Percentiles rank a stretch among this genome's conserved stretches.
phyloP scores from a whole-genome alignment of 805 yeast genomes.

The Saturnispora ahearnii region DNA sequence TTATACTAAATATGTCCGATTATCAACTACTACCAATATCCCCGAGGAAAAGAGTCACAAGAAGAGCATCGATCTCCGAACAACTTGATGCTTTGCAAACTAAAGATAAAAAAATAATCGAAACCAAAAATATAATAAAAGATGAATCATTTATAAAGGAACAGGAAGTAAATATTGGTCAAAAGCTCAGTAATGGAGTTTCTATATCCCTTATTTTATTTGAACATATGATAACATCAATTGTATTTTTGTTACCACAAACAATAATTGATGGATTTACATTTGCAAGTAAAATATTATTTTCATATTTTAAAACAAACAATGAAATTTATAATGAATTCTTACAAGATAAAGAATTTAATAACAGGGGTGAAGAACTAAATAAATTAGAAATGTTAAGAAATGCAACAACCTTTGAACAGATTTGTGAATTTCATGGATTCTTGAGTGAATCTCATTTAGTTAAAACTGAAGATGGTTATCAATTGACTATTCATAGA shows the following conservation, averaged over 20 bases:
- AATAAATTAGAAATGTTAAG: slow-evolving; percentile 30
- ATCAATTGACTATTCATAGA: slow-evolving; percentile 67
- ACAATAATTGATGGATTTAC: slow-evolving; percentile 20
- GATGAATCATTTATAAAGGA: neutral
- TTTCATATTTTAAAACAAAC: slow-evolving; percentile 16
- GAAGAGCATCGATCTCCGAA: slow-evolving; percentile 5
- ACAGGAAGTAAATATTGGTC: neutral
- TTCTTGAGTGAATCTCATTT: slow-evolving; percentile 68
- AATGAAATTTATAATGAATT: slow-evolving; percentile 20
- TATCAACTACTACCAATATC: neutral
- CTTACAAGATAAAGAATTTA: slow-evolving; percentile 10
- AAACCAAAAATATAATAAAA: neutral
- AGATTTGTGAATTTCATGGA: slow-evolving; percentile 61
- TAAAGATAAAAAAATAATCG: neutral
- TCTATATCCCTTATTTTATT: slow-evolving; percentile 21
- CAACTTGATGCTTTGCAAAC: slow-evolving; percentile 2
- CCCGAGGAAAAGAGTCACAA: neutral
- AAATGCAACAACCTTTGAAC: slow-evolving; percentile 46
- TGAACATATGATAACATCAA: slow-evolving; percentile 21
- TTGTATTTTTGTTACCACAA: slow-evolving; percentile 22
- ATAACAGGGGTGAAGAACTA: slow-evolving; percentile 14
- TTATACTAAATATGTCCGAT: neutral
- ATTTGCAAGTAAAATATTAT: slow-evolving; percentile 14
- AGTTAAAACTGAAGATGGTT: slow-evolving; percentile 69
- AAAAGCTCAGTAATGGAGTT: slow-evolving; percentile 13